Evolutionary conservation across 2,329 filamentous ascomycete genomes (phyloP).

Genomic region (Coniochaeta sp.): DNA sequence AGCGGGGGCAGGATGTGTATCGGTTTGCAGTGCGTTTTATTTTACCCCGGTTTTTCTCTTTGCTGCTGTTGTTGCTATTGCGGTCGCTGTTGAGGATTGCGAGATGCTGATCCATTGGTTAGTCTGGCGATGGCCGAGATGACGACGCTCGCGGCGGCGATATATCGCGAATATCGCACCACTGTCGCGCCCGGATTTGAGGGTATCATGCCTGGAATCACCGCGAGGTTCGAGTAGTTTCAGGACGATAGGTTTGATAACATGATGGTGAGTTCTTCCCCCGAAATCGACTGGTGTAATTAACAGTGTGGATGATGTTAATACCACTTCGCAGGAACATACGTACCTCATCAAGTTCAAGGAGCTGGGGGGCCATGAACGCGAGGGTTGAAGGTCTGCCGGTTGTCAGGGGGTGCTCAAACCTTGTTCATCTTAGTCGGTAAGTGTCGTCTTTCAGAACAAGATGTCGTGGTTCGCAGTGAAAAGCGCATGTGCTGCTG

Average conservation of each 20-base stretch:
- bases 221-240: conserved; percentile 32
- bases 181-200: conserved; percentile 19
- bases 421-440: too few species aligned
- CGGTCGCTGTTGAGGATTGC: too few species aligned
- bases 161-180: conserved; percentile 36
- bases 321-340: not conserved
- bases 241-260: conserved; percentile 20
- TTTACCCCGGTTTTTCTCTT: too few species aligned
- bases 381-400: too few species aligned
- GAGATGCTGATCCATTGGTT: too few species aligned
- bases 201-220: conserved; percentile 27
- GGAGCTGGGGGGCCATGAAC: not conserved
- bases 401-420: too few species aligned
- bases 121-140: conserved; percentile 44
- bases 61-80: not conserved
- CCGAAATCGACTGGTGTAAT: not conserved
- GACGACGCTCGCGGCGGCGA: conserved; percentile 34
- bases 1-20: conserved; percentile 14
- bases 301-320: too few species aligned
- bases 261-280: not conserved
- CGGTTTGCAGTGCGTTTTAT: conserved; percentile 13
- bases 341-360: not conserved
- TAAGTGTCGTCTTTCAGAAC: too few species aligned
- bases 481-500: too few species aligned
- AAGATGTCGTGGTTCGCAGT: too few species aligned